A percentile compares a stretch with the other conserved stretches of the same genome.
These are phyloP conservation scores for Trypanosomatidae sp. DNA, from an alignment of 208 protist genomes.

Conservation along the genomic window DNA sequence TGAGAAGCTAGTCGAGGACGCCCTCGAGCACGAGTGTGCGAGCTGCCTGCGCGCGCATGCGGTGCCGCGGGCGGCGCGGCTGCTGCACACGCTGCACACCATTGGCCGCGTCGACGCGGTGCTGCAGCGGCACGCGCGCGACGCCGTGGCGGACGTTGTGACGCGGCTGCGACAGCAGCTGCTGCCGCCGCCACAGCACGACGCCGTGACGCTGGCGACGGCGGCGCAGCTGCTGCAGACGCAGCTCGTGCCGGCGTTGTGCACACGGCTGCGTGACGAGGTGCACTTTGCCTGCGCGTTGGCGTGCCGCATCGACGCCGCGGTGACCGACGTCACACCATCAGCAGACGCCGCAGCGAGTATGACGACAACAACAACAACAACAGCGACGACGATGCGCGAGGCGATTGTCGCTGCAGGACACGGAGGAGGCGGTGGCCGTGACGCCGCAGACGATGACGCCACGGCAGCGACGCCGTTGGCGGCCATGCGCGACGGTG, in stretches of 20 bases:
- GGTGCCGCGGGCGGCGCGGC: conserved; percentile 19
- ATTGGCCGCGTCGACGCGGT: conserved; percentile 49
- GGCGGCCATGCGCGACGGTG: neutral
- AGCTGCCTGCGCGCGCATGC: conserved; percentile 18
- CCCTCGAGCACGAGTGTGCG: conserved; percentile 50
- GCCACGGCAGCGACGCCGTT: neutral
- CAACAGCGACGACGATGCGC: neutral
- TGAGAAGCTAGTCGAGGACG: conserved; percentile 36
- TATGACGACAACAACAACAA: conserved; percentile 1
- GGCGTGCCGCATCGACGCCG: too few species aligned
- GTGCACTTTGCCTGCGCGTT: neutral
- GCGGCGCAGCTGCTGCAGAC: neutral
- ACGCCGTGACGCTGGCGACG: neutral
- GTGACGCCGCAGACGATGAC: neutral
- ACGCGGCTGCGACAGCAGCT: too few species aligned
- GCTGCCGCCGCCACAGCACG: too few species aligned
- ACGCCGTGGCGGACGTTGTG: too few species aligned
- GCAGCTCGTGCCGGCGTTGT: neutral
- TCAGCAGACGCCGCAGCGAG: neutral
- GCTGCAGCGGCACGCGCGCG: conserved; percentile 37
- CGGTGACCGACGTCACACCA: too few species aligned
- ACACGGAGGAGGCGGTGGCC: too few species aligned
- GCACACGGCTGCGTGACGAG: neutral
- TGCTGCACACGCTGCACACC: conserved; percentile 37
- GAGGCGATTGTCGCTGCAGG: neutral